Evolutionary conservation across 345 rosid genomes (phyloP), one percentile per base, ranked within the genome.

Genomic region (Euphorbia tirucalli): DNA sequence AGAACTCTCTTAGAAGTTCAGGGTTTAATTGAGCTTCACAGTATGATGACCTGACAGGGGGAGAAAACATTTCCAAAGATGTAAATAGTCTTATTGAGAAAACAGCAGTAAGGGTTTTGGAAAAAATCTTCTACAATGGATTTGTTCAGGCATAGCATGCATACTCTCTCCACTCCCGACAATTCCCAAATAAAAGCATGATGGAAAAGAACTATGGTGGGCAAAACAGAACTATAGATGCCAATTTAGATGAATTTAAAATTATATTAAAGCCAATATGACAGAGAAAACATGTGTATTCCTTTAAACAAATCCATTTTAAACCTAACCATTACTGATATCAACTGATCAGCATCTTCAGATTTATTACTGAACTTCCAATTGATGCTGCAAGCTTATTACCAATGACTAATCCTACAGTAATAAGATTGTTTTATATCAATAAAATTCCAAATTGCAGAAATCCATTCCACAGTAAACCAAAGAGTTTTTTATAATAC

Each of bases 1-100:
- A 59, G 63, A 59, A 59, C 39, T 59, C 63, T 28, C 39, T 28
- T 59, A 59, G 63, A 59, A 59, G 63, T 59, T 30, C 63, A 59
- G 39, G 39, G n/a, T 59, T 59, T 27, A 59, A 30, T 30, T 59
- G 63, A 59, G 63, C 63, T 59, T 59, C 63, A 4, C 63, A 28
- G 39, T 59, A 59, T 59, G 63, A 39, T 59, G 63, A 59, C 63
- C 63, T 59, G 63, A 30, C 63, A 59, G 10, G 28, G 21, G 7
- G 39, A 59, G 35, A n/a, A 59, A 59, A 59, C 63, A 59, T 59
- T 28, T n/a, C n/a, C n/a, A n/a, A n/a, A n/a, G n/a, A n/a, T n/a
- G n/a, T n/a, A n/a, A n/a, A n/a, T n/a, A n/a, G n/a, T n/a, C n/a
- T n/a, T n/a, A n/a, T n/a, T n/a, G n/a, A n/a, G n/a, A n/a, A n/a